Evolutionary conservation across 2,329 filamentous ascomycete species (phyloP).

Genomic region (Claviceps capensis): DNA sequence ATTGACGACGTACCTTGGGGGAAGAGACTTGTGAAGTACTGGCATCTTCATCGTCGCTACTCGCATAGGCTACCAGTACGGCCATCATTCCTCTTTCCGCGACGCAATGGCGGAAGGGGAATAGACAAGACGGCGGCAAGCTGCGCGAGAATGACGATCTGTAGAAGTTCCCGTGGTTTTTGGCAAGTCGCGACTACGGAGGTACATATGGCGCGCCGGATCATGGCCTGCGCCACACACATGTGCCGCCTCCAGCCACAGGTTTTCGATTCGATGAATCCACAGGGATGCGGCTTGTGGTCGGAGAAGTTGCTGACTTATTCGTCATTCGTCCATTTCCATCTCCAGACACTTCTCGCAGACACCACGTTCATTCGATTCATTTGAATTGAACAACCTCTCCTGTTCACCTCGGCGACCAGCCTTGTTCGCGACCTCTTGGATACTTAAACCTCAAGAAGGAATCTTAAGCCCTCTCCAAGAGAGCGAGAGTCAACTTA

Average conservation of each 20-base stretch:
- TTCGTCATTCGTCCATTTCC: not conserved
- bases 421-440: not conserved
- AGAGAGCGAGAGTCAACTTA: not conserved
- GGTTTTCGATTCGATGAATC: not conserved
- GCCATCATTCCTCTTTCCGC: conserved; percentile 17
- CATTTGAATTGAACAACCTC: not conserved
- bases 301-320: not conserved
- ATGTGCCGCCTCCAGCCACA: not conserved
- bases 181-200: not conserved
- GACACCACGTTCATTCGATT: not conserved
- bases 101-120: not conserved
- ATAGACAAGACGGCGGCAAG: not conserved
- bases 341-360: not conserved
- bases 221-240: conserved; percentile 1
- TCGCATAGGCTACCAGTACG: conserved; percentile 35
- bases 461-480: not conserved
- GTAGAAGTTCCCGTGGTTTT: too few relatives aligned
- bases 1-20: not conserved
- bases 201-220: not conserved
- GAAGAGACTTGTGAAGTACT: not conserved
- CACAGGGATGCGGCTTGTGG: not conserved
- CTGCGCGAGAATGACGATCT: not conserved
- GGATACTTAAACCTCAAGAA: not conserved
- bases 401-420: not conserved
- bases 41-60: conserved; percentile 37